A percentile compares a stretch with the other conserved stretches of the same genome.
phyloP scores from a whole-genome alignment of 805 yeast genomes.

The Lipomyces kockii region DNA sequence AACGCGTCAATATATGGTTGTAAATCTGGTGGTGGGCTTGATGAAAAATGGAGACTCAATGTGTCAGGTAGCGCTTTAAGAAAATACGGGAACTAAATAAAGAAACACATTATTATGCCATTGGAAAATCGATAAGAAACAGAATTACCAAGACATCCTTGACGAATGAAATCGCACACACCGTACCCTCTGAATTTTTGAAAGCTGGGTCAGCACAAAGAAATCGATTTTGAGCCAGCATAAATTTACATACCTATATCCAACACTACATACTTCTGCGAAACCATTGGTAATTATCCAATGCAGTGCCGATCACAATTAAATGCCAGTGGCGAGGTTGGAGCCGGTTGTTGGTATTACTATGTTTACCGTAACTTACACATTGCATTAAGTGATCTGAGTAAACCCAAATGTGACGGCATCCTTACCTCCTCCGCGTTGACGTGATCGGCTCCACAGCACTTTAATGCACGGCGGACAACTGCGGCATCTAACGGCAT shows the following conservation, averaged over 20 bases:
- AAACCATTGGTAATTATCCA: neutral
- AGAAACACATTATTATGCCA: conserved; percentile 44
- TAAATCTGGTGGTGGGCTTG: conserved; percentile 36
- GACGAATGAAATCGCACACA: conserved; percentile 89
- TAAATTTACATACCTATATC: conserved; percentile 15
- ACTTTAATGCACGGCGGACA: no score
- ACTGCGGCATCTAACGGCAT: no score
- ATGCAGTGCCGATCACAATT: no score
- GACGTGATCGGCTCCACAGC: no score
- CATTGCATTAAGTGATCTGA: neutral
- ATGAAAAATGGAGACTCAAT: conserved; percentile 43
- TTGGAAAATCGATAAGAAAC: neutral
- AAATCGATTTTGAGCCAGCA: no score
- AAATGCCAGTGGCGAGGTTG: neutral
- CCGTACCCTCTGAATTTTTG: conserved; percentile 86
- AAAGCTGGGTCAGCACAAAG: neutral
- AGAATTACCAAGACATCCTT: conserved; percentile 58
- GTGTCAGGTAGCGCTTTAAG: conserved; percentile 53
- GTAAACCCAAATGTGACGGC: neutral
- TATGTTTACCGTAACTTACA: neutral
- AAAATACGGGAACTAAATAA: conserved; percentile 66
- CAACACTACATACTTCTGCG: conserved; percentile 15
- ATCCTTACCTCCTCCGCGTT: no score
- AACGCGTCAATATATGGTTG: conserved; percentile 51
- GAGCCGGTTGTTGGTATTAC: neutral